These are phyloP conservation scores for Pythium phragmiticola DNA, from an alignment of 352 stramenopile species.

Conservation along the genomic window DNA sequence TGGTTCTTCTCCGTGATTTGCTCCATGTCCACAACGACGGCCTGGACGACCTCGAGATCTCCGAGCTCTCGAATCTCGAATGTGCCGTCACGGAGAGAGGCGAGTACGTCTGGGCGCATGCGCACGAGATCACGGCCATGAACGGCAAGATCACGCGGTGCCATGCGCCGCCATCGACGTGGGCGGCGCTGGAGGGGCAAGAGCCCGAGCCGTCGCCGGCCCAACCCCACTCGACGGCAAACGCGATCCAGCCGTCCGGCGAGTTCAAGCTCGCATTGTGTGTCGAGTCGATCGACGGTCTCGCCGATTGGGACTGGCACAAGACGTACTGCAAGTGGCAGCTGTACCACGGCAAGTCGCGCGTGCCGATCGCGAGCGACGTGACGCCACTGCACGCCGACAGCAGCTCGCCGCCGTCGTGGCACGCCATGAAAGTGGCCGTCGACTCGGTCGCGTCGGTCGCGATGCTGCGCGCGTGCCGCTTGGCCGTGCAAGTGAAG, in stretches of 20 bases:
- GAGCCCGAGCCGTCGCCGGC: neutral
- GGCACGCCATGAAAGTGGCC: neutral
- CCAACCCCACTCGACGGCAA: neutral
- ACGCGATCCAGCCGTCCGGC: neutral
- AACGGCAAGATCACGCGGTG: conserved; percentile 9
- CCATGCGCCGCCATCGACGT: neutral
- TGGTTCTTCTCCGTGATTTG: conserved; percentile 9
- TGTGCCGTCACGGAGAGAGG: conserved; percentile 13
- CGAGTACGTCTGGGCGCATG: conserved; percentile 14
- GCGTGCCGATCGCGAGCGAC: neutral
- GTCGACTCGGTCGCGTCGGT: conserved; percentile 7
- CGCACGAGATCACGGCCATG: conserved; percentile 9
- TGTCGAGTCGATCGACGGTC: neutral
- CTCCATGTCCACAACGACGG: conserved; percentile 10
- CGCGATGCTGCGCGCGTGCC: conserved; percentile 11
- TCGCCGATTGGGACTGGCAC: conserved; percentile 13
- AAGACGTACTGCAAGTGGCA: conserved; percentile 18
- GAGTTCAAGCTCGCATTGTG: neutral
- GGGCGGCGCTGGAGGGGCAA: neutral
- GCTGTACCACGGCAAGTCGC: conserved; percentile 3
- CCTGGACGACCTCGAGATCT: conserved; percentile 11
- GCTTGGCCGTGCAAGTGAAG: conserved; percentile 13
- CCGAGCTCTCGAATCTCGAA: conserved; percentile 12
- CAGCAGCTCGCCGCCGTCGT: conserved; percentile 1
- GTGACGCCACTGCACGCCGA: conserved; percentile 1